These are phyloP conservation scores for Crataegus laevigata DNA, from an alignment of 306 rosid genomes.

Conservation along the genomic window DNA sequence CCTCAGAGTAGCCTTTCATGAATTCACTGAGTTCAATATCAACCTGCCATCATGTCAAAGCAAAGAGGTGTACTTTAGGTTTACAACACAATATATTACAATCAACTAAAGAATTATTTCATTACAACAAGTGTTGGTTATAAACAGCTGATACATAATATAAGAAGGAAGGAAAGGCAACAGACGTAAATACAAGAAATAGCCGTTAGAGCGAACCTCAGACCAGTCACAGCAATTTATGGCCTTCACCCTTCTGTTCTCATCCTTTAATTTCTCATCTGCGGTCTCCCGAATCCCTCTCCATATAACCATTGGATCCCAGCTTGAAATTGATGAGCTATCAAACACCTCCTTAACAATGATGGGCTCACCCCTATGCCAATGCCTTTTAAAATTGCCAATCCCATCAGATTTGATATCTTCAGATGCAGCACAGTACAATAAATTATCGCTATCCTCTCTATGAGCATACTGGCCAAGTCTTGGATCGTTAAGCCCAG, in stretches of 20 bases:
- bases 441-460: conserved; percentile 49
- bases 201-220: conserved; percentile 51
- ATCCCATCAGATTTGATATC: conserved; percentile 70
- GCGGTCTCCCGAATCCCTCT: conserved; percentile 67
- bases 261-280: conserved; percentile 64
- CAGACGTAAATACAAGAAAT: neutral
- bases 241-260: conserved; percentile 68
- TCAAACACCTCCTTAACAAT: conserved; percentile 78
- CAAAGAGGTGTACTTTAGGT: conserved; percentile 11
- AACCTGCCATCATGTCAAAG: conserved; percentile 45
- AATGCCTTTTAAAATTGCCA: conserved; percentile 69
- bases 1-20: conserved; percentile 70
- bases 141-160: conserved; percentile 5
- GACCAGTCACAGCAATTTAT: conserved; percentile 71
- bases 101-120: conserved; percentile 7
- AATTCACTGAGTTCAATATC: conserved; percentile 71
- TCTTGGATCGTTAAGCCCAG: conserved; percentile 30
- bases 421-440: conserved; percentile 62
- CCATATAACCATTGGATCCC: conserved; percentile 90
- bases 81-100: neutral
- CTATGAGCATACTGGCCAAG: conserved; percentile 53
- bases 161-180: neutral
- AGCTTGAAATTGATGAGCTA: conserved; percentile 60
- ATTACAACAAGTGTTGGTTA: neutral
- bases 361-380: conserved; percentile 78